These are phyloP conservation scores for Mortierella sp. DNA, from an alignment of 371 early-diverging fungal genomes.

Conservation along the genomic window DNA sequence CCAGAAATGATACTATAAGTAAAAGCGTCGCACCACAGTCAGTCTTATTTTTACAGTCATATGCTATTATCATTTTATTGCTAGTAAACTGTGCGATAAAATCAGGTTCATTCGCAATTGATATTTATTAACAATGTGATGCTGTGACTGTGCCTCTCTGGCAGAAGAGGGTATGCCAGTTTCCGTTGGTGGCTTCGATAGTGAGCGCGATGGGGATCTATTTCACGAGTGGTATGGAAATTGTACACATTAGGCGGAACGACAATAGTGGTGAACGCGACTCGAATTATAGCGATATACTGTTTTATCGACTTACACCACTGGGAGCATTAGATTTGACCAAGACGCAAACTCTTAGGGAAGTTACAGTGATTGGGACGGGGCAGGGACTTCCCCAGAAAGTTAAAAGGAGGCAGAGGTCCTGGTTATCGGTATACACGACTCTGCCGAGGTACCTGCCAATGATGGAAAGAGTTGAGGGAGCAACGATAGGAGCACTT, in stretches of 20 bases:
- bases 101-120: too few species aligned
- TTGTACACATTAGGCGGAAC: too few species aligned
- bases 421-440: conserved; percentile 36
- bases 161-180: conserved; percentile 38
- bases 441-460: conserved; percentile 25
- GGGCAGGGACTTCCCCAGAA: conserved; percentile 22
- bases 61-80: too few species aligned
- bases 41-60: too few species aligned
- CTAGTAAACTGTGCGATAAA: too few species aligned
- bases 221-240: neutral
- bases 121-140: too few species aligned
- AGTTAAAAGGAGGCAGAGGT: conserved; percentile 25
- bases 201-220: conserved; percentile 25
- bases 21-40: too few species aligned
- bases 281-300: neutral
- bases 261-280: neutral
- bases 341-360: conserved; percentile 16
- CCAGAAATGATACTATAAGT: too few species aligned
- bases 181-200: conserved; percentile 43
- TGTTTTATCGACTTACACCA: neutral
- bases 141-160: conserved; percentile 24
- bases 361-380: conserved; percentile 9
- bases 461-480: too few species aligned
- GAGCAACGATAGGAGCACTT: too few species aligned
- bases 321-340: conserved; percentile 26